Evolutionary conservation across 2,329 filamentous ascomycete genomes (phyloP), one percentile per base, ranked within the genome.

Genomic region (Ophiostoma pallidulum): DNA sequence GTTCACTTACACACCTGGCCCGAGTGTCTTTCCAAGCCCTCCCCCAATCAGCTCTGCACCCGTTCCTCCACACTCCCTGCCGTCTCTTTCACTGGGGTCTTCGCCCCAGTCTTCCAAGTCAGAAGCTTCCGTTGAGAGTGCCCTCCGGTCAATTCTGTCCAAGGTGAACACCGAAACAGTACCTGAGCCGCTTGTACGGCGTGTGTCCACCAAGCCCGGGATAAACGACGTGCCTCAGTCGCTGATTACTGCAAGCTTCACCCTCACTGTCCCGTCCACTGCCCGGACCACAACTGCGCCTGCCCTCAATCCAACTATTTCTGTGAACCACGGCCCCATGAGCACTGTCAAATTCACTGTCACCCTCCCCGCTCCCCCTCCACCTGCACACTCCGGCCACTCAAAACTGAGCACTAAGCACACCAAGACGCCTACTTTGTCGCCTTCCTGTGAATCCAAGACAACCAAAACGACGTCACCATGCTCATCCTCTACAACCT

Each of bases 201-300:
- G n/a, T n/a, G 16, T 26, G 8, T 38, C 42, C 13, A 45, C 42
- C 13, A 20, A 31, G 14, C 37, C 35, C 3, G 24, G 48, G 7
- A 26, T n/a, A 12, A 16, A 45, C 8, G 33, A 40, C n/a, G 10
- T 9, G 3, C 24, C 28, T 10, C 4, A n/a, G 14, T 40, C 54
- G 4, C 31, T 50, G 40, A 44, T 48, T n/a, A 58, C 57, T 16
- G 57, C 54, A n/a, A 53, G 49, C 43, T 58, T 56, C 22, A 53
- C 45, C 0, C 29, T 55, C 14, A 49, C 40, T 6, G 4, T 55
- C n/a, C 49, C 51, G 5, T 39, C 26, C 12, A 41, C 35, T 9
- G 28, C 40, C 8, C 9, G 14, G 32, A 29, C 33, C 8, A 43
- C 41, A 26, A 29, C 36, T 5, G n/a, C 9, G n/a, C 43, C 37